Evolutionary conservation across 2,329 filamentous ascomycete genomes (phyloP), one percentile per base, ranked within the genome.

Genomic region (Gaeumannomyces sp.): DNA sequence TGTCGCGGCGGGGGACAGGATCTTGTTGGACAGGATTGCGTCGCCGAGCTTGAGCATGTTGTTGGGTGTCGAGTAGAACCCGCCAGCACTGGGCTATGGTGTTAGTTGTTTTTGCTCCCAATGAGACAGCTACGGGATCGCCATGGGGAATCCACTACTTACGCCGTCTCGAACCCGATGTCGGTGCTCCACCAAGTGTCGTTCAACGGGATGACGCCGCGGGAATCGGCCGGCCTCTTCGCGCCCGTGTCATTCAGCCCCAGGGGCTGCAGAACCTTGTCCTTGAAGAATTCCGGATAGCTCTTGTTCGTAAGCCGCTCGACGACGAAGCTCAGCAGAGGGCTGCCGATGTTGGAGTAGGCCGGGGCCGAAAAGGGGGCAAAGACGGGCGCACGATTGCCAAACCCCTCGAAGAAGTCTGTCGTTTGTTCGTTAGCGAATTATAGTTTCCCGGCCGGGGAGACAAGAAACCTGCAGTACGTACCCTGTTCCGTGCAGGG

Each of bases 341-440:
- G 71, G 27, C 80, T 80, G 1, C 75, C 81, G 3, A 78, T 72
- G 67, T 85, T 83, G 33, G 81, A 80, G 70, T 85, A 85, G 3
- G 76, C 73, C 0, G 82, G 80, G 3, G 73, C 78, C 0, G 76
- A 74, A 67, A 78, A 81, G 0, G 81, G 77, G 0, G 72, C 69
- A 62, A 79, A 82, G 1, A 77, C 72, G 0, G 81, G 80, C 7
- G 74, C 71, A 6, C 71, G 71, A 61, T 69, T 68, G 27, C 68
- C 69, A 22, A 74, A 72, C n/a, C 71, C 72, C 11, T 70, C 62
- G 45, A 72, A 69, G 45, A 75, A 68, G 14, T 72, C 71, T 68
- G 61, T 35, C 22, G 11, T 10, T 60, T 60, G 27, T 31, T 16
- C 10, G 16, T 60, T 22, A 31, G 58, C 10, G 28, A 31, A 31